Evolutionary conservation across 805 yeast genomes (phyloP).

Genomic region (Brettanomyces bruxellensis): DNA sequence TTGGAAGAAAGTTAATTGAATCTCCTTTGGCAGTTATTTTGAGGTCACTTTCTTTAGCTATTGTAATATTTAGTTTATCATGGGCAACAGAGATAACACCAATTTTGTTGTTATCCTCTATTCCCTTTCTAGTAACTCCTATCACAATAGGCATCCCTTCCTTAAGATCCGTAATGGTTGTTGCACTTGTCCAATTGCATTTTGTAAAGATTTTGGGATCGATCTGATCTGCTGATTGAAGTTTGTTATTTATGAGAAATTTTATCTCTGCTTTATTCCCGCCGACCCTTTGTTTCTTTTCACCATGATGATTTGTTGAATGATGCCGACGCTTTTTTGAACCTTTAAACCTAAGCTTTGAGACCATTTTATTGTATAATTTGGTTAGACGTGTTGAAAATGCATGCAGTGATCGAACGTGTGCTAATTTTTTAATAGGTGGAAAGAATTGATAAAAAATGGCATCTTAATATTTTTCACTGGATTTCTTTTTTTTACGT

Average conservation of each 20-base stretch:
- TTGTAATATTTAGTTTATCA: constrained; percentile 5
- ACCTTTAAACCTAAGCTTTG: constrained; percentile 25
- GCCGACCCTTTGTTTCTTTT: constrained; percentile 1
- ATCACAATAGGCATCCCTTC: constrained; percentile 18
- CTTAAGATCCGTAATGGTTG: constrained; percentile 11
- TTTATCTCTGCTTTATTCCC: constrained; percentile 1
- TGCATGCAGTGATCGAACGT: too few species aligned
- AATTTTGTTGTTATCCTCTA: constrained; percentile 1
- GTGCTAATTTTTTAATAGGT: too few species aligned
- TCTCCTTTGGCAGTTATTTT: not conserved
- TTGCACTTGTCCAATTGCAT: constrained; percentile 24
- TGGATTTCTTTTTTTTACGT: too few species aligned
- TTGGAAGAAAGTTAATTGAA: not conserved
- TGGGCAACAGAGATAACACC: constrained; percentile 11
- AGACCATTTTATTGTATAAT: constrained; percentile 17
- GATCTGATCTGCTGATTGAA: constrained; percentile 10
- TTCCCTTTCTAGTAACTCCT: constrained; percentile 3
- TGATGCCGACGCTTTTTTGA: constrained; percentile 16
- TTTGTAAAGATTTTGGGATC: constrained; percentile 7
- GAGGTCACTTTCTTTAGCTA: constrained; percentile 6
- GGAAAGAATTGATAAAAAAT: too few species aligned
- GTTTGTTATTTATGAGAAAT: constrained; percentile 18
- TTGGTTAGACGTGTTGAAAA: too few species aligned
- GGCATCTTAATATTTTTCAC: too few species aligned
- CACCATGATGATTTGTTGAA: not conserved